These are phyloP conservation scores for Wickerhamomyces alni DNA, from an alignment of 805 yeast genomes.

Conservation along the genomic window DNA sequence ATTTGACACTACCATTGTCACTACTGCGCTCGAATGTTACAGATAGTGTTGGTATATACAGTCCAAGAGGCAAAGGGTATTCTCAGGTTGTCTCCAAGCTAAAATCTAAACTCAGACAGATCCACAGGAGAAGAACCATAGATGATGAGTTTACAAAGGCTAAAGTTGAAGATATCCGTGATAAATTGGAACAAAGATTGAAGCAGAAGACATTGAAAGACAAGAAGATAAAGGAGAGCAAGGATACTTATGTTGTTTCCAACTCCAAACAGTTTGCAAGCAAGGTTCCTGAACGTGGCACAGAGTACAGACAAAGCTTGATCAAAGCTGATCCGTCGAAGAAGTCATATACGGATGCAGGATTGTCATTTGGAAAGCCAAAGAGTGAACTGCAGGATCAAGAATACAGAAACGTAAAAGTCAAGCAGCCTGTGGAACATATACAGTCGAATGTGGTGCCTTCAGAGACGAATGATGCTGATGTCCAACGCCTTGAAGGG, in stretches of 20 bases:
- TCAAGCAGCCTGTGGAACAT: background rate
- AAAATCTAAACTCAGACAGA: background rate
- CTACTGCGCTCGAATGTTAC: slow-evolving; percentile 3
- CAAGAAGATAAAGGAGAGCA: slow-evolving; percentile 2
- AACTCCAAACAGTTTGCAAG: slow-evolving; percentile 1
- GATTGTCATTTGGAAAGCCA: too few relatives aligned
- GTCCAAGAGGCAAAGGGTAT: slow-evolving; percentile 17
- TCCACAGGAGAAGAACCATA: background rate
- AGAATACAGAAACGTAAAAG: background rate
- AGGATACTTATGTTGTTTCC: slow-evolving; percentile 8
- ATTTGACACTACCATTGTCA: slow-evolving; percentile 8
- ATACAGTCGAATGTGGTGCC: background rate
- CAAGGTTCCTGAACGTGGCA: background rate
- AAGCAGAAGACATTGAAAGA: slow-evolving; percentile 15
- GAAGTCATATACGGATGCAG: too few relatives aligned
- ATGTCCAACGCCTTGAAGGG: too few relatives aligned
- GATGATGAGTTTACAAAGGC: slow-evolving; percentile 3
- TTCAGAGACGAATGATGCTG: background rate
- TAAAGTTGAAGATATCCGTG: slow-evolving; percentile 11
- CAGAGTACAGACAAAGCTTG: background rate
- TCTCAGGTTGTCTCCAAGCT: slow-evolving; percentile 10
- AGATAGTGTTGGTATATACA: background rate
- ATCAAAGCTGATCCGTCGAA: background rate
- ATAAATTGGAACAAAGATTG: slow-evolving; percentile 12
- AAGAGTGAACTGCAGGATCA: too few relatives aligned